Conservation (phyloP, 2,329 filamentous ascomycete species). For the Fusarium haematococcum region DNA sequence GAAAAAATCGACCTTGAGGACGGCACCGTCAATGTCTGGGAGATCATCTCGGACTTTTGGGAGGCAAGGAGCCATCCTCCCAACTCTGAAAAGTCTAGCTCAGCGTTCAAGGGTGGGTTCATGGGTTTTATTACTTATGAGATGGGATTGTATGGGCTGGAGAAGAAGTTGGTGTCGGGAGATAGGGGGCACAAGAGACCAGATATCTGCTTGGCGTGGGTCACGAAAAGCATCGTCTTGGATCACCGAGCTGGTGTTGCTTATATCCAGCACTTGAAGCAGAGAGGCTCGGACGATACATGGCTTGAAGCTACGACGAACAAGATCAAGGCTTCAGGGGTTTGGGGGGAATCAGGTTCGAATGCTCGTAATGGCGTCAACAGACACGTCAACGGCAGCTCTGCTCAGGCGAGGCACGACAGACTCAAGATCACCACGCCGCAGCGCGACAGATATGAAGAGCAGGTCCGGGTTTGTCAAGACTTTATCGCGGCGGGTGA, state of each 20-base stretch:
- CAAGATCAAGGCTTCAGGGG: slow-evolving; percentile 47
- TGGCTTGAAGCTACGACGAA: slow-evolving; percentile 49
- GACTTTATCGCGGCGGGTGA: slow-evolving; percentile 79
- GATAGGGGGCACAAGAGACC: slow-evolving; percentile 61
- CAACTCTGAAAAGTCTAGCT: slow-evolving; percentile 21
- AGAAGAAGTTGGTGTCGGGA: slow-evolving; percentile 43
- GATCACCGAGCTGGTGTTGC: slow-evolving; percentile 74
- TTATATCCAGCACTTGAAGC: slow-evolving; percentile 68
- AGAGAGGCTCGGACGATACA: slow-evolving; percentile 41
- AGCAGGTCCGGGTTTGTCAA: slow-evolving; percentile 76
- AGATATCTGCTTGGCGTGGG: slow-evolving; percentile 81
- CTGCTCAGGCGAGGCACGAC: not conserved
- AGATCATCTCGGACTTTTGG: slow-evolving; percentile 61
- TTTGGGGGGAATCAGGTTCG: slow-evolving; percentile 46
- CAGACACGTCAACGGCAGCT: slow-evolving; percentile 28
- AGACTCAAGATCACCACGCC: slow-evolving; percentile 53
- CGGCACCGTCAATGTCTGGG: slow-evolving; percentile 59
- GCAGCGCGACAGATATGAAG: slow-evolving; percentile 67
- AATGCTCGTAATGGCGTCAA: slow-evolving; percentile 12
- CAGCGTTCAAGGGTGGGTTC: slow-evolving; percentile 83
- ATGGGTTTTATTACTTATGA: slow-evolving; percentile 90
- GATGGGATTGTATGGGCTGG: slow-evolving; percentile 69
- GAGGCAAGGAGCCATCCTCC: slow-evolving; percentile 44
- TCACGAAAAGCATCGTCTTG: slow-evolving; percentile 81
- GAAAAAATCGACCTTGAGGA: slow-evolving; percentile 37